Base-by-base conservation (phyloP, 257 asterid genomes). In the Primulina huaijiensis region DNA sequence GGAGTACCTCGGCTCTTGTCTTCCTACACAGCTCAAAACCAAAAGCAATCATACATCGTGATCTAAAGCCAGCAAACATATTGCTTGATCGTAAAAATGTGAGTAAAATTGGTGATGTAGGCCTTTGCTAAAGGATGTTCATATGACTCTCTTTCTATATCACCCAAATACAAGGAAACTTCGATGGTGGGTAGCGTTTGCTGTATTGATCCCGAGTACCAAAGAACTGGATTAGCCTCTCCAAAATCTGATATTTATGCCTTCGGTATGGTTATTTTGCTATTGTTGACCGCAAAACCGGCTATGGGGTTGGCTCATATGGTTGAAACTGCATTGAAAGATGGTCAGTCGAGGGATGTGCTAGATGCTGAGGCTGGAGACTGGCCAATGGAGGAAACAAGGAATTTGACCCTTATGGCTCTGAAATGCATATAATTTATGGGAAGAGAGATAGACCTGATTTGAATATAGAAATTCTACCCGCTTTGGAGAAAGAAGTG, bases 121-220 rank as follows among this genome's bases (percentile, higher is more conserved):
- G 98, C 58, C 92, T 92, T 34, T 80, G 96, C 23, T 86, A 85
- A 12, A 71, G 84, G 86, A 68, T 90, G n/a, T 60, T 77, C 76
- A 62, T 73, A 62, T 0, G 90, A 84, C 23, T 58, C 88, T 19
- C 72, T 75, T 71, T 63, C 82, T 11, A 25, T 67, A 59, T 79
- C 88, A 19, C 20, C 78, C 19, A 73, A 70, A 0, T 74, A 59
- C 71, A 83, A 79, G 73, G 85, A 81, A 72, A 83, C 88, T 0
- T 73, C 80, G 43, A 85, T 79, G 8, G 93, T 82, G 57, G 98
- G 98, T 19, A 88, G 96, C 2, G 72, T 90, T 17, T 88, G 90
- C 80, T 92, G 88, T 57, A 92, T 90, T 2, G 98, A 92, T 37
- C 97, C 98, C 0, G 98, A 92, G 82, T 92, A 92, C 71, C 97